phyloP scores from a whole-genome alignment of 257 asterid species.

The Plectranthus barbatus region DNA sequence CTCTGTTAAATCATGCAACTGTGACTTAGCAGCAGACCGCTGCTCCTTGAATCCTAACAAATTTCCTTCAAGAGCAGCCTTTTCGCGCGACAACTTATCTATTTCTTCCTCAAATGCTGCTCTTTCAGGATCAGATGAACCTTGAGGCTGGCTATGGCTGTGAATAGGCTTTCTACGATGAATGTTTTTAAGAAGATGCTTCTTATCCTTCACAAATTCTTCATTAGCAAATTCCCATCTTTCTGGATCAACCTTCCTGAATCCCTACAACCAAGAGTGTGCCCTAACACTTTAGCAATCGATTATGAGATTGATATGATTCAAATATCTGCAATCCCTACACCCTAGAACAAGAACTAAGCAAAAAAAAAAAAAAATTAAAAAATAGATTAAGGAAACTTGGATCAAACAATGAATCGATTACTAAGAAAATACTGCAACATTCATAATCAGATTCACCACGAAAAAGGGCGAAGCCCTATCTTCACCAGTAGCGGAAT shows the following conservation, averaged over 20 bases:
- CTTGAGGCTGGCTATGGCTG: constrained; percentile 91
- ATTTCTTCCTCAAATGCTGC: constrained; percentile 83
- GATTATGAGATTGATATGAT: background rate
- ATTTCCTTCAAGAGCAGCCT: constrained; percentile 48
- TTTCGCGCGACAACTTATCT: constrained; percentile 72
- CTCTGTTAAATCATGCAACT: constrained; percentile 46
- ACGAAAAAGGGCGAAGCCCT: too few relatives aligned
- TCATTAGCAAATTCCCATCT: too few relatives aligned
- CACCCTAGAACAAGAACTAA: background rate
- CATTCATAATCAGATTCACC: too few relatives aligned
- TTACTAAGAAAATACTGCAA: too few relatives aligned
- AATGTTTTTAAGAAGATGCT: constrained; percentile 81
- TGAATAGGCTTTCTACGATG: constrained; percentile 93
- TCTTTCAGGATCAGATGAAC: constrained; percentile 69
- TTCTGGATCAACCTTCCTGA: constrained; percentile 91
- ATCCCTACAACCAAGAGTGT: constrained; percentile 47
- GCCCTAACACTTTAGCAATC: too few relatives aligned
- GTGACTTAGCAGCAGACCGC: constrained; percentile 53
- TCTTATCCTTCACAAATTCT: constrained; percentile 77
- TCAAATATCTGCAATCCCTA: background rate
- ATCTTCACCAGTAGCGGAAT: too few relatives aligned
- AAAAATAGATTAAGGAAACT: background rate
- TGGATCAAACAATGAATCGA: too few relatives aligned
- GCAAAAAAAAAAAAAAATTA: background rate
- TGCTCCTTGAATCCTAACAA: constrained; percentile 43